Percentiles rank a stretch among this genome's conserved stretches.
Evolutionary conservation across 1,284 basidiomycete genomes (phyloP).

Genomic region (Irpex sp.): DNA sequence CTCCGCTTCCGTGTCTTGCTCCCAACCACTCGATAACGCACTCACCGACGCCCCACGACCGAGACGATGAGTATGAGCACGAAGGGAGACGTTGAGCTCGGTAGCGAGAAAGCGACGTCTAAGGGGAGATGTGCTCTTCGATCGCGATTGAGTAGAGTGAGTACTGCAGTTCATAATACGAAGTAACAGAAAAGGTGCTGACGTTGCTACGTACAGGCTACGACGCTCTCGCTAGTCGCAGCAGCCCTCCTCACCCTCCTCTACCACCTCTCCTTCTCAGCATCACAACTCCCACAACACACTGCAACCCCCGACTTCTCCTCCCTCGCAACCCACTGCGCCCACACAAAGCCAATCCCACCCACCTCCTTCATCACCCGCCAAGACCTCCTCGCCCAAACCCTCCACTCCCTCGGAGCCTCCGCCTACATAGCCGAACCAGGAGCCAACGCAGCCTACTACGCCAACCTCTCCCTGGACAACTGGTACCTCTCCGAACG

Average conservation of each 20-base stretch:
- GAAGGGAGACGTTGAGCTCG: not conserved
- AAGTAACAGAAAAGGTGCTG: not conserved
- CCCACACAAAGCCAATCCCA: slow-evolving; percentile 42
- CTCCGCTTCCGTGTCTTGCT: not conserved
- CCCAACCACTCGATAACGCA: not conserved
- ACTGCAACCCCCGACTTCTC: slow-evolving; percentile 23
- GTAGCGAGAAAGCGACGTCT: not conserved
- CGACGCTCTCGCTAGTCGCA: not conserved
- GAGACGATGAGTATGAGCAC: not conserved
- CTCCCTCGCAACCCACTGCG: slow-evolving; percentile 45
- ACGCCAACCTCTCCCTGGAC: slow-evolving; percentile 57
- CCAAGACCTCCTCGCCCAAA: slow-evolving; percentile 47
- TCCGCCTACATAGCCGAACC: slow-evolving; percentile 73
- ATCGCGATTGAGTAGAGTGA: not conserved
- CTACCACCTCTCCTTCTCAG: slow-evolving; percentile 7
- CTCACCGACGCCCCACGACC: not conserved
- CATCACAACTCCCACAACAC: not conserved
- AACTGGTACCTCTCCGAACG: slow-evolving; percentile 74
- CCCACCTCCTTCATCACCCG: slow-evolving; percentile 43
- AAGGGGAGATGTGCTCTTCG: not conserved
- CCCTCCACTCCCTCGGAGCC: slow-evolving; percentile 43
- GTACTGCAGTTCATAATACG: not conserved
- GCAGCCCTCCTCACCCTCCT: slow-evolving; percentile 2
- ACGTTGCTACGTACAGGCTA: not conserved
- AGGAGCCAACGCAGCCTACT: slow-evolving; percentile 66